phyloP scores from a whole-genome alignment of 2,329 filamentous ascomycete species.

The Leptosphaerulina australis region DNA sequence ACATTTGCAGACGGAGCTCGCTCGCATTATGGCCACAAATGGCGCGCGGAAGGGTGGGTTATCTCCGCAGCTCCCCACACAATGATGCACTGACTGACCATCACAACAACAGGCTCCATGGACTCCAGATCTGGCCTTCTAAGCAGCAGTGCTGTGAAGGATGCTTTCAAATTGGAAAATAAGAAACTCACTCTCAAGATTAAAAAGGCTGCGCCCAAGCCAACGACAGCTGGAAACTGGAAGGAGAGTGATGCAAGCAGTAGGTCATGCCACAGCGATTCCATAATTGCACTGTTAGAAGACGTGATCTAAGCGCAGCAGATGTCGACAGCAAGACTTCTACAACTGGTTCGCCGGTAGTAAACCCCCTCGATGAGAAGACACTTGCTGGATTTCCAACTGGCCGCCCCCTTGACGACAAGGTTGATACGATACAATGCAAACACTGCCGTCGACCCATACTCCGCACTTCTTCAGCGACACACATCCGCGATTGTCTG shows the following conservation, averaged over 20 bases:
- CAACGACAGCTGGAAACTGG: conserved; percentile 73
- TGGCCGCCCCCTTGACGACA: conserved; percentile 80
- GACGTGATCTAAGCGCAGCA: not conserved
- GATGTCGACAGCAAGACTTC: conserved; percentile 38
- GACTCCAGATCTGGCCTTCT: conserved; percentile 36
- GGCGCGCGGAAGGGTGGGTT: conserved; percentile 48
- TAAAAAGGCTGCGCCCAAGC: conserved; percentile 67
- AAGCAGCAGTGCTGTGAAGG: conserved; percentile 39
- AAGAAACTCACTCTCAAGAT: conserved; percentile 54
- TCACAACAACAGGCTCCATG: conserved; percentile 34
- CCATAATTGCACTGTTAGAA: not conserved
- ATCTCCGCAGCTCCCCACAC: conserved; percentile 23
- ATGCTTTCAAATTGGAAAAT: conserved; percentile 47
- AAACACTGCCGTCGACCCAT: conserved; percentile 94
- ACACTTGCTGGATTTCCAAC: conserved; percentile 80
- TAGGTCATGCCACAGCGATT: conserved; percentile 44
- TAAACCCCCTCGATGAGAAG: conserved; percentile 72
- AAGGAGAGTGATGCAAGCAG: conserved; percentile 69
- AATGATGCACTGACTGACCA: conserved; percentile 25
- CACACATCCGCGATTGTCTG: conserved; percentile 83
- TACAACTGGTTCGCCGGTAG: conserved; percentile 44
- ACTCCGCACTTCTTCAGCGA: conserved; percentile 73
- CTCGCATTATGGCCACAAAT: conserved; percentile 41
- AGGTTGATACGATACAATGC: conserved; percentile 77
- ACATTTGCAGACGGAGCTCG: not conserved